Evolutionary conservation across 129 eudicot genomes (phyloP), one percentile per base, ranked within the genome.

Genomic region (Centrapalus pauciflorus): DNA sequence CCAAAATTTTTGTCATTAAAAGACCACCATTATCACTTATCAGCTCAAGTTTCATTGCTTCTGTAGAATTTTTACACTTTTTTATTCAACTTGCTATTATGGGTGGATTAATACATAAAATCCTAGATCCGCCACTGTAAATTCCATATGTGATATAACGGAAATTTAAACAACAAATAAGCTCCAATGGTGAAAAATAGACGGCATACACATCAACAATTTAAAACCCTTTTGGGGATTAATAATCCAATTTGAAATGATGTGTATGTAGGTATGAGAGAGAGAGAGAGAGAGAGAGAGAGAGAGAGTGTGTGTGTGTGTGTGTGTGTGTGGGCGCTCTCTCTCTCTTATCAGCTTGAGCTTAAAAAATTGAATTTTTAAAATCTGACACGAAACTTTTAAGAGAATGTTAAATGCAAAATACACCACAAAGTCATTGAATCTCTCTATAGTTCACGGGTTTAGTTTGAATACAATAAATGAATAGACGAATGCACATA

Each of bases 331-430:
- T 43, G 54, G 16, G 54, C 7, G 54, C 19, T 20, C 17, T 20
- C 17, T 20, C 17, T 2, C 17, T 65, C 40, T 66, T 75, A 57
- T 70, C 67, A 45, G 28, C 64, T 57, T 37, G 55, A 35, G 68
- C 12, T 67, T 9, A 46, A 60, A 37, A 69, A 28, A 66, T 51
- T 30, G 52, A 81, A 67, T 55, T 59, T 79, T 80, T 38, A 68
- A 78, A 66, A 59, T 37, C 84, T 84, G 85, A 74, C 95, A 81
- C 80, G 85, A 66, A 84, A 64, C 70, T 37, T 77, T 71, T 54
- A 76, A 80, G 82, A 77, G 79, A 78, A 76, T 80, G 78, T 80
- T 82, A 79, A 88, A 82, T 85, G 89, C 80, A 64, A 68, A 74
- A 65, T 81, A 76, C 72, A 70, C 75, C 81, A 79, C 67, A 45